Evolutionary conservation across 176 grass and related monocot genomes (phyloP), one percentile per base, ranked within the genome.

Genomic region (Zea luxurians): DNA sequence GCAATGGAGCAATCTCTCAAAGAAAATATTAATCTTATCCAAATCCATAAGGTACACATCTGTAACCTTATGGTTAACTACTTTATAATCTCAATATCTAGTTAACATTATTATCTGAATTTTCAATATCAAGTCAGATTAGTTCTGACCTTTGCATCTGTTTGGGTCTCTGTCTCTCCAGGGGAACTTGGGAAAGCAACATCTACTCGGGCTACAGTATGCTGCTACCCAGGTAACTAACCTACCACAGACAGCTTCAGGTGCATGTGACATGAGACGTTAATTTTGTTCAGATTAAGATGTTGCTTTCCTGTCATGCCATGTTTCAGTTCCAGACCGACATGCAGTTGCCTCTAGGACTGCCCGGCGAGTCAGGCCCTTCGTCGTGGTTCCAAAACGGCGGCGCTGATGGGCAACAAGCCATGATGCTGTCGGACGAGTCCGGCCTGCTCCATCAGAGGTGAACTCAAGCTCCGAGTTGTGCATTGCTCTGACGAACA

Each of bases 1-100:
- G 88, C 76, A 50, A 90, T 93, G 91, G 91, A 93, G 71, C 88
- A 90, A 84, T 90, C 91, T 71, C 88, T 93, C 17, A 86, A 78
- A 40, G 86, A 90, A 78, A 90, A 85, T 71, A 80, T 93, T 68
- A 70, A 73, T 73, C 85, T 54, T 20, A 88, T 93, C 46, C 85
- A 59, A 7, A 67, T 66, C 16, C 80, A 93, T 64, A 93, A 93
- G 86, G 88, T 93, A 88, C 3, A 54, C 16, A 38, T 8, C 34
- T 0, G 47, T 64, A 45, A 36, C 38, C 74, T 77, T 70, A 13
- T 64, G 3, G 55, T 35, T 79, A 38, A 75, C 48, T 77, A 35
- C 13, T 13, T 48, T 2, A 63, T 75, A 57, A n/a, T 27, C 11
- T 4, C 47, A 36, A 78, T 40, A 0, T 13, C 64, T 58, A 49